Conservation (phyloP, 1,284 basidiomycete genomes). For the Sporisorium scitamineum region DNA sequence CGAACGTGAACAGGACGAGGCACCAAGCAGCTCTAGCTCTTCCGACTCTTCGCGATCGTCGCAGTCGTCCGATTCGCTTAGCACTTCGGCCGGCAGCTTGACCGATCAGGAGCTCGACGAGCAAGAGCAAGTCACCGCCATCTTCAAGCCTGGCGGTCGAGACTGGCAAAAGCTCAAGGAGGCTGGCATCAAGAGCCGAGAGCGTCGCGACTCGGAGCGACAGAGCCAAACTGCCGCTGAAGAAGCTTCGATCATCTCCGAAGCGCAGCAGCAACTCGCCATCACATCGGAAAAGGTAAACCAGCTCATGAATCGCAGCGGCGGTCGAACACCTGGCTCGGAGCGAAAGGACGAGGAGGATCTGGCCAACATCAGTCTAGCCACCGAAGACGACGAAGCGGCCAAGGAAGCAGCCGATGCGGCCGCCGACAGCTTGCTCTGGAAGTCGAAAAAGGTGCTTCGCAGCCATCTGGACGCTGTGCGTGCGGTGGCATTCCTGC, state of each 20-base stretch:
- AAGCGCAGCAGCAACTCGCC: slow-evolving; percentile 49
- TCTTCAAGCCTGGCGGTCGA: slow-evolving; percentile 54
- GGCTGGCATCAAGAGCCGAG: slow-evolving; percentile 49
- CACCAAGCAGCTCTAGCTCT: slow-evolving; percentile 34
- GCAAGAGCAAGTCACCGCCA: slow-evolving; percentile 60
- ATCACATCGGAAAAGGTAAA: slow-evolving; percentile 58
- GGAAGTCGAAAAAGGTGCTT: slow-evolving; percentile 63
- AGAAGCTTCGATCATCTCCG: slow-evolving; percentile 41
- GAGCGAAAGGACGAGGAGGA: slow-evolving; percentile 56
- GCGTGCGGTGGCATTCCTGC: slow-evolving; percentile 87
- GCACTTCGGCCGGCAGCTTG: slow-evolving; percentile 30
- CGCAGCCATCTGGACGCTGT: slow-evolving; percentile 91
- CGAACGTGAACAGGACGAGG: slow-evolving; percentile 30
- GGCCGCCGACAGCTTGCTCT: slow-evolving; percentile 58
- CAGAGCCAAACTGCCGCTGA: slow-evolving; percentile 17
- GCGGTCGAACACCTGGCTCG: slow-evolving; percentile 25
- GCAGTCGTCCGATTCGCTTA: slow-evolving; percentile 32
- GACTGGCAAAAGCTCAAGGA: slow-evolving; percentile 63
- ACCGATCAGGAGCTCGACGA: slow-evolving; percentile 48
- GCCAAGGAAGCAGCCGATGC: slow-evolving; percentile 43
- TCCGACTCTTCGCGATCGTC: slow-evolving; percentile 46
- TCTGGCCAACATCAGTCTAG: slow-evolving; percentile 55
- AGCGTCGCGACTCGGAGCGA: slow-evolving; percentile 48
- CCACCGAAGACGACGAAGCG: slow-evolving; percentile 39
- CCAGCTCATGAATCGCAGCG: slow-evolving; percentile 52